Base-by-base conservation (phyloP, 1,284 basidiomycete genomes). In the Tilletiaria anomala region DNA sequence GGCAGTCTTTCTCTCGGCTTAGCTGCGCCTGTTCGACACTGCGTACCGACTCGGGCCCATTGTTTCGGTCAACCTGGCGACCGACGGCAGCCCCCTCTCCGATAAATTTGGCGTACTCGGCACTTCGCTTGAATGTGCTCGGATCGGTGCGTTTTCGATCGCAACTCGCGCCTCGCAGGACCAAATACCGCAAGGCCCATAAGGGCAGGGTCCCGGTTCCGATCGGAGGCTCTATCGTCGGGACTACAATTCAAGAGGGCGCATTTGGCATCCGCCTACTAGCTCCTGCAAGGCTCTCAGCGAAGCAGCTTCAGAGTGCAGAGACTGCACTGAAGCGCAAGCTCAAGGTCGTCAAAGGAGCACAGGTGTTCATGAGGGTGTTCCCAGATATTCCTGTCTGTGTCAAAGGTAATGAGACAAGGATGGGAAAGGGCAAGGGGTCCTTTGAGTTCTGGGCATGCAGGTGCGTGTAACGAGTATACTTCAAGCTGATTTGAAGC, bases 391-490 rank as follows among this genome's bases (percentile, higher is more conserved):
- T 94, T 43, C 88, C 91, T 2, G 87, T 97, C 44, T 94, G 89
- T 72, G 81, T 96, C 44, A 96, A 97, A 78, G 91, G 91, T 42
- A 96, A 94, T 62, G 91, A 97, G 69, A 93, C 89, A 5, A 83
- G 93, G 77, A 97, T 97, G 93, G 91, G 91, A 35, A 96, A 96
- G 70, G 93, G 93, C 45, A 97, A 97, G 70, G 93, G 93, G 36
- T 78, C 82, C 0, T 97, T 96, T 60, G 91, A 96, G 67, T 96
- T 77, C 69, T 96, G 91, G 93, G 86, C 89, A 24, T 87, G 84
- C 48, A 77, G n/a, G n/a, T n/a, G n/a, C n/a, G n/a, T n/a, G n/a
- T 84, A n/a, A 84, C 86, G 61, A 47, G 76, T 52, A n/a, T 22
- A 8, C 14, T 20, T 11, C 33, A n/a, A n/a, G n/a, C n/a, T n/a